Evolutionary conservation across 2,329 filamentous ascomycete genomes (phyloP).

Genomic region (Fusarium xyrophilum): DNA sequence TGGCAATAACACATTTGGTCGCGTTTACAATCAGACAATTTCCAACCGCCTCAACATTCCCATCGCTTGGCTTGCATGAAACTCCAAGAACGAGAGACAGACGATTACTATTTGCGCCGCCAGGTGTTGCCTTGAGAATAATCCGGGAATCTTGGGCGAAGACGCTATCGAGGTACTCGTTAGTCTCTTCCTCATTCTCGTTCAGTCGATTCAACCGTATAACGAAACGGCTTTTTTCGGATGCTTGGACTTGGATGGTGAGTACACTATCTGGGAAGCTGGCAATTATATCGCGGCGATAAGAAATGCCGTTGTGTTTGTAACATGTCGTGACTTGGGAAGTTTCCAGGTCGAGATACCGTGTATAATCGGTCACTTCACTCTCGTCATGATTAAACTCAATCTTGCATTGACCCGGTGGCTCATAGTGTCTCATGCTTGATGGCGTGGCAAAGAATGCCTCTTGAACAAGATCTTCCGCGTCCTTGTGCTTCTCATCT

Average conservation of each 20-base stretch:
- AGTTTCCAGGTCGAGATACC: slow-evolving; percentile 49
- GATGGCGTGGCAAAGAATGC: slow-evolving; percentile 39
- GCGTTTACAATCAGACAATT: slow-evolving; percentile 25
- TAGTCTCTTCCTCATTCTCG: slow-evolving; percentile 36
- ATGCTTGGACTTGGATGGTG: slow-evolving; percentile 27
- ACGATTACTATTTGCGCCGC: slow-evolving; percentile 32
- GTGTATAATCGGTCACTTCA: slow-evolving; percentile 44
- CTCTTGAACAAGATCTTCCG: slow-evolving; percentile 33
- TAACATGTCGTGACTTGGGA: slow-evolving; percentile 50
- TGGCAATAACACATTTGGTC: slow-evolving; percentile 22
- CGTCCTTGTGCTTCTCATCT: slow-evolving; percentile 34
- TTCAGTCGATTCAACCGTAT: slow-evolving; percentile 37
- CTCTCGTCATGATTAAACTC: slow-evolving; percentile 47
- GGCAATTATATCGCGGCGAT: slow-evolving; percentile 50
- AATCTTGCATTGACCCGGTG: slow-evolving; percentile 45
- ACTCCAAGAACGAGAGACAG: slow-evolving; percentile 27
- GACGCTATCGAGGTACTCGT: slow-evolving; percentile 40
- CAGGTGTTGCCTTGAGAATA: slow-evolving; percentile 31
- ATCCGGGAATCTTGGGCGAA: slow-evolving; percentile 23
- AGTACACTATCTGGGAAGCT: slow-evolving; percentile 52
- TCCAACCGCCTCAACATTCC: slow-evolving; percentile 20
- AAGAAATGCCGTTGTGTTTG: slow-evolving; percentile 41
- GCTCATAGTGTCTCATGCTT: slow-evolving; percentile 44
- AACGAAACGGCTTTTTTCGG: slow-evolving; percentile 33
- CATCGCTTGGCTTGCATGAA: background rate